phyloP scores from a whole-genome alignment of 805 yeast species.

The Cyberlindnera euphorbiae region DNA sequence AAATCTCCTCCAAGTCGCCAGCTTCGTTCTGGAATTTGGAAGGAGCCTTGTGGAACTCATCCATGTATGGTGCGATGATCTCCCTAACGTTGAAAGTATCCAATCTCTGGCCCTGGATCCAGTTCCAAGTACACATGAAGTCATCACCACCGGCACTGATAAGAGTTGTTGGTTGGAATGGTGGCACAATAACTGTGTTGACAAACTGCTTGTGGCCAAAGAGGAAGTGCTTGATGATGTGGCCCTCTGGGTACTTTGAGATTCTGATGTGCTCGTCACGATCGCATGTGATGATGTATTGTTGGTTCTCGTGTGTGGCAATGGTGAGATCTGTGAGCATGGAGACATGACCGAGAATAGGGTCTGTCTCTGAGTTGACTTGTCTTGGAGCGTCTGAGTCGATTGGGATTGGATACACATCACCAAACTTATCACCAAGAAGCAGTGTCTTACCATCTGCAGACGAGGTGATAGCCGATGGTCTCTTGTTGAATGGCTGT shows the following conservation, averaged over 20 bases:
- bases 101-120: conserved; percentile 49
- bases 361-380: conserved; percentile 45
- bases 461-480: conserved; percentile 76
- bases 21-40: conserved; percentile 54
- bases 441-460: conserved; percentile 53
- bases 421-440: conserved; percentile 95
- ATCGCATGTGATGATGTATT: conserved; percentile 71
- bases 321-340: conserved; percentile 79
- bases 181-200: conserved; percentile 55
- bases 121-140: conserved; percentile 69
- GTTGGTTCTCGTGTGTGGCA: conserved; percentile 38
- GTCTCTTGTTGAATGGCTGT: conserved; percentile 85
- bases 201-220: conserved; percentile 87
- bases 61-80: conserved; percentile 39
- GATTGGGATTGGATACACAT: conserved; percentile 65
- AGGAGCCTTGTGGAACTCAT: conserved; percentile 58
- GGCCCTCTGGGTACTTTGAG: conserved; percentile 73
- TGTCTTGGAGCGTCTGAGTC: conserved; percentile 32
- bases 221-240: conserved; percentile 73
- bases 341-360: conserved; percentile 92
- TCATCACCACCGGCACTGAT: conserved; percentile 93
- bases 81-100: conserved; percentile 45
- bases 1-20: conserved; percentile 43
- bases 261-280: conserved; percentile 94
- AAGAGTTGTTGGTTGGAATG: conserved; percentile 45